Evolutionary conservation across 208 protist genomes (phyloP), one percentile per base, ranked within the genome.

Genomic region (Wallacemonas sp.): DNA sequence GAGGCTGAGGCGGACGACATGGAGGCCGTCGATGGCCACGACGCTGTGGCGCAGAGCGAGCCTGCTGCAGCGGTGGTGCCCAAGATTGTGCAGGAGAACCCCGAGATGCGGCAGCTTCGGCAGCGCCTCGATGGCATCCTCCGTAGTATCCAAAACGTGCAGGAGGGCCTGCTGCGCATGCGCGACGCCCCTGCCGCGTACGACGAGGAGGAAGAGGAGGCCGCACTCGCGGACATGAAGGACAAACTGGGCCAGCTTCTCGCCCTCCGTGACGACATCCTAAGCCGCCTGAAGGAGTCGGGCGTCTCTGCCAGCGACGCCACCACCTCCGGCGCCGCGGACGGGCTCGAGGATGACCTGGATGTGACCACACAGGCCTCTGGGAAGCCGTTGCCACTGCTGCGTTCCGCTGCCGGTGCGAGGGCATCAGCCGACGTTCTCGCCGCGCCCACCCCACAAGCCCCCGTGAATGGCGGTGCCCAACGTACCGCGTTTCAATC

Each of bases 241-340:
- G 68, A 83, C 23, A 96, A 93, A 66, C 74, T 96, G 21, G 81
- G 81, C 43, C 77, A 85, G 68, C 75, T 96, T 32, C 74, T 94
- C n/a, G 69, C 81, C 11, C 68, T 96, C 55, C 90, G 90, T 14
- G 83, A 96, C 52, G 81, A 85, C 56, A 78, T 96, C 52, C 85
- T 87, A 30, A 63, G 60, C 0, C 76, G 84, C 12, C 76, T 90
- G 55, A 26, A 38, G 55, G 36, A 65, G 64, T 41, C 64, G 5
- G 33, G 48, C 19, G 24, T 39, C 4, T 17, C 65, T 21, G 24
- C 33, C 44, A 29, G 6, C 46, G 63, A 46, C 3, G 27, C 38
- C 21, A 39, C 67, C 21, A 21, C 30, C 69, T 76, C 41, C 52
- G 61, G 0, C 56, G 68, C 2, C 26, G 36, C 17, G 21, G 52